Evolutionary conservation across 2,329 filamentous ascomycete species (phyloP).

Genomic region (Diaporthe ampelina): DNA sequence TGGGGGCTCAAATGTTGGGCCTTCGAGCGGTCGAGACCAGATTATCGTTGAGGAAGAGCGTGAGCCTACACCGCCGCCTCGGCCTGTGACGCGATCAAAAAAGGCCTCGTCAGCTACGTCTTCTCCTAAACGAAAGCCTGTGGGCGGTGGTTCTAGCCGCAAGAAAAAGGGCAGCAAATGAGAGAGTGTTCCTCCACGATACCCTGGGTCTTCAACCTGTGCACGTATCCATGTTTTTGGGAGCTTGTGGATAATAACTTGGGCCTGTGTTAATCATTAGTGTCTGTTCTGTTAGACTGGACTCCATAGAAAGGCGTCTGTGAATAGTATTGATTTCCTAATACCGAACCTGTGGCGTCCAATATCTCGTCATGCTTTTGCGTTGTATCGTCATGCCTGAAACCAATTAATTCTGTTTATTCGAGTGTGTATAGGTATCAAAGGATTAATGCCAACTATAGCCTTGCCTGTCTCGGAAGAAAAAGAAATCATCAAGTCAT

Average conservation of each 20-base stretch:
- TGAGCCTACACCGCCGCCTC: constrained; percentile 43
- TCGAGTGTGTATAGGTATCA: constrained; percentile 32
- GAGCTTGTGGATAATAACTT: not conserved
- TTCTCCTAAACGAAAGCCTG: constrained; percentile 56
- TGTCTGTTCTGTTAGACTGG: constrained; percentile 24
- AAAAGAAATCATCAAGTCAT: constrained; percentile 24
- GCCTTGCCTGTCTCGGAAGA: not conserved
- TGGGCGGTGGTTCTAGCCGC: constrained; percentile 47
- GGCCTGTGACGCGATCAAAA: constrained; percentile 48
- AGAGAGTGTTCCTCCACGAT: constrained; percentile 33
- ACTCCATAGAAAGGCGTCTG: constrained; percentile 26
- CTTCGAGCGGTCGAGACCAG: constrained; percentile 51
- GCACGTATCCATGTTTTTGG: constrained; percentile 6
- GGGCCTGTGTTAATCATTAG: constrained; percentile 13
- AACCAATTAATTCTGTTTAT: constrained; percentile 6
- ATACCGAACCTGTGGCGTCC: not conserved
- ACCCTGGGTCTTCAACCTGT: constrained; percentile 12
- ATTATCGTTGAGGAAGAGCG: constrained; percentile 56
- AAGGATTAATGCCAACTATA: constrained; percentile 20
- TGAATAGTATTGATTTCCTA: constrained; percentile 28
- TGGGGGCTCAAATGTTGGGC: constrained; percentile 36
- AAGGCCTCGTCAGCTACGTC: constrained; percentile 51
- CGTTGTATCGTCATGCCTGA: not conserved
- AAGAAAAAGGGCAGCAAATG: constrained; percentile 43
- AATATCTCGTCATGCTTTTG: not conserved